phyloP scores from a whole-genome alignment of 305 asterid species.

The Rubia balearica region DNA sequence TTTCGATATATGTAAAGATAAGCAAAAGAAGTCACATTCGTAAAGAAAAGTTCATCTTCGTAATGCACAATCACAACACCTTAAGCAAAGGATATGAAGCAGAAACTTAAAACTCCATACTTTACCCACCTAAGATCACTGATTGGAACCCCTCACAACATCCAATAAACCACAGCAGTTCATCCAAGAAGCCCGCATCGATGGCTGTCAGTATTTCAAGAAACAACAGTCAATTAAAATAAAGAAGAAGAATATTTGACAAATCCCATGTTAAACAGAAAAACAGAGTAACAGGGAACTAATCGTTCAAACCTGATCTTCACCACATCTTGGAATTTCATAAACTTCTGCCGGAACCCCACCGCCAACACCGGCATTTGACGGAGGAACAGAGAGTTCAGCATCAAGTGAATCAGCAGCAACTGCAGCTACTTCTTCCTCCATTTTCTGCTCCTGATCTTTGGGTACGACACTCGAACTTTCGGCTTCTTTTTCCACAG shows the following conservation, averaged over 20 bases:
- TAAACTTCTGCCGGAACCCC: background rate
- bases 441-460: background rate
- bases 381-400: slow-evolving; percentile 2
- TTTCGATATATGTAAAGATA: no score
- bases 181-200: slow-evolving; percentile 7
- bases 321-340: slow-evolving; percentile 10
- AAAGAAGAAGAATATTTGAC: background rate
- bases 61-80: background rate
- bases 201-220: slow-evolving; percentile 1
- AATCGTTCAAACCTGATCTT: slow-evolving; percentile 5
- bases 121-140: slow-evolving; percentile 5
- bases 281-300: background rate
- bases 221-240: background rate
- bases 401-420: slow-evolving; percentile 1
- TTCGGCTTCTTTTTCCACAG: slow-evolving; percentile 1
- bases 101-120: background rate
- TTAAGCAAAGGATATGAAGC: background rate
- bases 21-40: background rate
- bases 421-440: background rate
- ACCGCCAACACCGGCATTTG: background rate
- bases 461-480: background rate
- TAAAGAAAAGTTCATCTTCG: background rate
- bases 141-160: background rate
- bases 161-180: slow-evolving; percentile 18
- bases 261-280: background rate